Evolutionary conservation across 1,284 basidiomycete genomes (phyloP).

Genomic region (Irpex rosettiformis): DNA sequence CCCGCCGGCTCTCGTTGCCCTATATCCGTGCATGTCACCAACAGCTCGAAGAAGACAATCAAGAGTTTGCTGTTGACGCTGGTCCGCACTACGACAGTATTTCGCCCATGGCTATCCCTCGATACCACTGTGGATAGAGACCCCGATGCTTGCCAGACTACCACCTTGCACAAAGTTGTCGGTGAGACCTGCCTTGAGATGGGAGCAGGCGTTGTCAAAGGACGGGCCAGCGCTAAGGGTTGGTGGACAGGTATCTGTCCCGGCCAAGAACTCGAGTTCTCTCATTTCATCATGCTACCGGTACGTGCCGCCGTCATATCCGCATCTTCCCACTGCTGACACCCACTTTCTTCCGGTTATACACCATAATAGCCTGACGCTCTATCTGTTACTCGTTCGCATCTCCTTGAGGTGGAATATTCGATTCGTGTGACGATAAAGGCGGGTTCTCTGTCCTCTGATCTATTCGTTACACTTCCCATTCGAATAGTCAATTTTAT

Average conservation of each 20-base stretch:
- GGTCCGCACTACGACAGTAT: slow-evolving; percentile 71
- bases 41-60: slow-evolving; percentile 73
- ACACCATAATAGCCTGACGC: slow-evolving; percentile 55
- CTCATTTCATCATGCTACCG: slow-evolving; percentile 66
- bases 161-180: slow-evolving; percentile 62
- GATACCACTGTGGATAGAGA: slow-evolving; percentile 38
- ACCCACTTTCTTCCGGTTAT: slow-evolving; percentile 1
- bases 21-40: slow-evolving; percentile 69
- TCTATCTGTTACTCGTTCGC: slow-evolving; percentile 70
- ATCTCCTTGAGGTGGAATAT: slow-evolving; percentile 81
- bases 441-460: slow-evolving; percentile 60
- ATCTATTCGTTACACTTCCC: slow-evolving; percentile 67
- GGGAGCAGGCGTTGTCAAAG: slow-evolving; percentile 59
- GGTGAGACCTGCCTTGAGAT: slow-evolving; percentile 66
- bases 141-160: slow-evolving; percentile 55
- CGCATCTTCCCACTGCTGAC: not conserved
- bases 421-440: slow-evolving; percentile 70
- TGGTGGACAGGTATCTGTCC: slow-evolving; percentile 84
- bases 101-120: slow-evolving; percentile 50
- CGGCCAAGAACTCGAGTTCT: slow-evolving; percentile 58
- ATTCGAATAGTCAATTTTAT: slow-evolving; percentile 76
- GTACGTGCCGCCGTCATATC: slow-evolving; percentile 43
- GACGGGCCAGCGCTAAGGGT: slow-evolving; percentile 76
- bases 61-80: slow-evolving; percentile 69
- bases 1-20: slow-evolving; percentile 83